Conservation (phyloP, 2,329 filamentous ascomycete species). For the Penicillium fuscoglaucum region DNA sequence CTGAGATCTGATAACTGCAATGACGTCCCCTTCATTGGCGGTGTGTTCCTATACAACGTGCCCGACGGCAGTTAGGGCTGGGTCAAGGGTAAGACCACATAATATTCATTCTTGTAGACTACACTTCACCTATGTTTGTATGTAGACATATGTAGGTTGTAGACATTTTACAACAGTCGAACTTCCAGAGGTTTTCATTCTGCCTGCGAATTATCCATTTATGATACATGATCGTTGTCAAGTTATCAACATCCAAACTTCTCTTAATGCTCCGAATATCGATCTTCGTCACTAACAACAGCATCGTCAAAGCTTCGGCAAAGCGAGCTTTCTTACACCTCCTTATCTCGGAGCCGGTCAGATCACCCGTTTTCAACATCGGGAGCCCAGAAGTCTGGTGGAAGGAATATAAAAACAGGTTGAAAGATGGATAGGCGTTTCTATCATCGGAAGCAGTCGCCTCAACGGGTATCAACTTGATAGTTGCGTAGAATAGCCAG, state of each 20-base stretch:
- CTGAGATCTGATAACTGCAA: neutral
- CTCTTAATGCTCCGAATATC: neutral
- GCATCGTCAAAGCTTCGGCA: slow-evolving; percentile 15
- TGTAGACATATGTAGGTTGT: neutral
- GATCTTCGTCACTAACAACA: neutral
- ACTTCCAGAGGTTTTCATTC: neutral
- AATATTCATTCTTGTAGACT: neutral
- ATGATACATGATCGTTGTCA: neutral
- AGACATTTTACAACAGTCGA: too few relatives aligned
- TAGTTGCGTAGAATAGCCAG: too few relatives aligned
- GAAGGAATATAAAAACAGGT: too few relatives aligned
- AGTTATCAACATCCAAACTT: neutral
- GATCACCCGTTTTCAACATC: too few relatives aligned
- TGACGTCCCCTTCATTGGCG: neutral
- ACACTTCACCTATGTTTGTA: neutral
- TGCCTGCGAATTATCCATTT: neutral
- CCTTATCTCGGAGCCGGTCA: slow-evolving; percentile 21
- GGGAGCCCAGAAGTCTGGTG: slow-evolving; percentile 21
- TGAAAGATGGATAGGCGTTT: too few relatives aligned
- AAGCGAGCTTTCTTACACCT: slow-evolving; percentile 19
- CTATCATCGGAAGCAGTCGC: too few relatives aligned
- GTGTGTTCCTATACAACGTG: neutral
- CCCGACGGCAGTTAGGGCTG: neutral
- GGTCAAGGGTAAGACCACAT: neutral
- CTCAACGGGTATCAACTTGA: too few relatives aligned